These are phyloP conservation scores for Rhizodiscina lignyota DNA, from an alignment of 495 filamentous ascomycete genomes.

Conservation along the genomic window DNA sequence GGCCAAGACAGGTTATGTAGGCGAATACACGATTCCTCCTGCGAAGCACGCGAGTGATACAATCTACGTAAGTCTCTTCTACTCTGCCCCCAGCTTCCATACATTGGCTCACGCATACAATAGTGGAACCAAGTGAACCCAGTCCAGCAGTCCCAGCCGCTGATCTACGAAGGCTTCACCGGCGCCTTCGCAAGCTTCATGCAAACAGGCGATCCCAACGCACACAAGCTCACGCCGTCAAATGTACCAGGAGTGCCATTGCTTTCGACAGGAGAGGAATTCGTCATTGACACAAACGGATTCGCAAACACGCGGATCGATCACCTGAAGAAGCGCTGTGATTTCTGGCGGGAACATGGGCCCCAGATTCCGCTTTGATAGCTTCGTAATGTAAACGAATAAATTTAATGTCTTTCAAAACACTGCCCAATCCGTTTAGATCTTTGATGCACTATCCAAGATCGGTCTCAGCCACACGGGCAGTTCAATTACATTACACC, in stretches of 20 bases:
- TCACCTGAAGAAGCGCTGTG: conserved; percentile 30
- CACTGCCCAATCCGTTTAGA: no score
- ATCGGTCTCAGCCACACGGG: no score
- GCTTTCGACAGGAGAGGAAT: conserved; percentile 26
- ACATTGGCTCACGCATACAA: no score
- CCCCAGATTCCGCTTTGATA: no score
- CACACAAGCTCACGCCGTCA: conserved; percentile 34
- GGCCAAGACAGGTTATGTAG: conserved; percentile 31
- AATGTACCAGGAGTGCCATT: conserved; percentile 29
- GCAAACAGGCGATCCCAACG: conserved; percentile 40
- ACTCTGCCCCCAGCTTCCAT: neutral
- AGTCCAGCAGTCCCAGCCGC: conserved; percentile 32
- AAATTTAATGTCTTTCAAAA: no score
- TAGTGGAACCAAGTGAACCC: conserved; percentile 41
- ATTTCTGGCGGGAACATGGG: conserved; percentile 36
- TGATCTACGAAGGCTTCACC: conserved; percentile 39
- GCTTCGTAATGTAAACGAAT: no score
- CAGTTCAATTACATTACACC: no score
- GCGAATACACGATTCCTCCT: conserved; percentile 41
- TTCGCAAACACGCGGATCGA: conserved; percentile 24
- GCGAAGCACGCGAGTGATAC: conserved; percentile 44
- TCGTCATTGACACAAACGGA: conserved; percentile 29
- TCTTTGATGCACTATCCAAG: no score
- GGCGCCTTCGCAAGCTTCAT: conserved; percentile 45
- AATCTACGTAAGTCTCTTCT: conserved; percentile 27